phyloP scores from a whole-genome alignment of 176 grass and related monocot species.

The Tillandsia leiboldiana region DNA sequence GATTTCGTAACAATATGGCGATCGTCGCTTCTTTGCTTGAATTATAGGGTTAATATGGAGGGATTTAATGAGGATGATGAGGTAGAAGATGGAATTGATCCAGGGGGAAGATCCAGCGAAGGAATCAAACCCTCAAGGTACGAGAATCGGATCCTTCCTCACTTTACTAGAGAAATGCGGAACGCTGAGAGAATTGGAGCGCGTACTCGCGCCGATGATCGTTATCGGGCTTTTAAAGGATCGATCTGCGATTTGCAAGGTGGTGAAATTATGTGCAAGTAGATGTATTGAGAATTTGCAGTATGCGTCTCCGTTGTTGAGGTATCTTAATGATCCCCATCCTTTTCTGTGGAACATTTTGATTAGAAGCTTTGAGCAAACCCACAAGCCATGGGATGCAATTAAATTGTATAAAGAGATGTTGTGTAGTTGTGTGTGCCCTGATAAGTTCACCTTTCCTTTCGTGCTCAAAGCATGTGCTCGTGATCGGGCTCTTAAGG shows the following conservation, averaged over 20 bases:
- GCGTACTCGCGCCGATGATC: not conserved
- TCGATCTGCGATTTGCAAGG: not conserved
- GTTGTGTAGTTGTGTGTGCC: constrained; percentile 1
- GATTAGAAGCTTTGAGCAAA: constrained; percentile 14
- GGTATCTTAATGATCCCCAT: constrained; percentile 8
- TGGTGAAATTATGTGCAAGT: not conserved
- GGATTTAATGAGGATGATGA: not conserved
- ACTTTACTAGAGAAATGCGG: not conserved
- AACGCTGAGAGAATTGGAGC: not conserved
- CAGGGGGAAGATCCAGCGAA: not conserved
- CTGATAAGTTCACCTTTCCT: constrained; percentile 25
- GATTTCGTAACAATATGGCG: not conserved
- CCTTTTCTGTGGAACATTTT: constrained; percentile 19
- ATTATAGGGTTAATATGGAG: not conserved
- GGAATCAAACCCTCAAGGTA: not conserved
- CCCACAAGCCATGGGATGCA: constrained; percentile 3
- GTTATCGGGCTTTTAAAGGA: constrained; percentile 1
- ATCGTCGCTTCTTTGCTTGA: not conserved
- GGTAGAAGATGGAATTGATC: not conserved
- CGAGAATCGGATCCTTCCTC: not conserved
- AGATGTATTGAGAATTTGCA: not conserved
- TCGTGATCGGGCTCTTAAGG: not conserved
- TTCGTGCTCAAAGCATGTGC: constrained; percentile 20
- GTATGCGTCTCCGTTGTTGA: not conserved
- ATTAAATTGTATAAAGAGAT: constrained; percentile 3